phyloP scores from a whole-genome alignment of 768 basidiomycete genomes.

The Mycena rosella region DNA sequence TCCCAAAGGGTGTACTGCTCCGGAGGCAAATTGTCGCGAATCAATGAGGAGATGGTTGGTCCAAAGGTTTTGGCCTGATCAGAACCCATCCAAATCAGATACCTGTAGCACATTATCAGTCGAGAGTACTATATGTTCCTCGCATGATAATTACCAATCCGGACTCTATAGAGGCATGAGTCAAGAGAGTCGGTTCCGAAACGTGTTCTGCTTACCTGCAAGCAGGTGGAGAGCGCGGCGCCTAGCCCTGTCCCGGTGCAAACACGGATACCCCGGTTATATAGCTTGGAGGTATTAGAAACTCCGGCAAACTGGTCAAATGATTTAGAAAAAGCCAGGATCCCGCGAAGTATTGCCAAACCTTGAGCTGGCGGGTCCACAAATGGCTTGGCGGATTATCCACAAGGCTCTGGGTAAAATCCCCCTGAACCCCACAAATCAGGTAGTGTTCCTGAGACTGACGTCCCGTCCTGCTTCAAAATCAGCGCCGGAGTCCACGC shows the following conservation, averaged over 20 bases:
- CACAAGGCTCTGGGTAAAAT: conserved; percentile 80
- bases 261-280: conserved; percentile 85
- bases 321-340: conserved; percentile 8
- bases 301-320: conserved; percentile 78
- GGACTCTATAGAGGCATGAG: conserved; percentile 52
- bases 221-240: conserved; percentile 83
- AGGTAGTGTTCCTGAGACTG: conserved; percentile 83
- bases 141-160: conserved; percentile 54
- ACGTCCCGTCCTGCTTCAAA: conserved; percentile 69
- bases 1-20: conserved; percentile 86
- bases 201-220: conserved; percentile 68
- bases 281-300: conserved; percentile 81
- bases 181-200: conserved; percentile 22
- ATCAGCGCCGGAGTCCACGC: conserved; percentile 14
- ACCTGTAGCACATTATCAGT: conserved; percentile 57
- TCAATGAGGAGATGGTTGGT: conserved; percentile 80
- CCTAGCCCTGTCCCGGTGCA: conserved; percentile 90
- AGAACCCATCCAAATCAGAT: conserved; percentile 87
- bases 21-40: conserved; percentile 74
- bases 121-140: neutral
- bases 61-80: conserved; percentile 91
- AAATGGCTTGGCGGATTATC: conserved; percentile 76
- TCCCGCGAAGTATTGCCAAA: conserved; percentile 42
- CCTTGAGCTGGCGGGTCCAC: conserved; percentile 89
- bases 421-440: conserved; percentile 88